Conservation (phyloP, 306 rosid genomes). For the Casuarina cunninghamiana region DNA sequence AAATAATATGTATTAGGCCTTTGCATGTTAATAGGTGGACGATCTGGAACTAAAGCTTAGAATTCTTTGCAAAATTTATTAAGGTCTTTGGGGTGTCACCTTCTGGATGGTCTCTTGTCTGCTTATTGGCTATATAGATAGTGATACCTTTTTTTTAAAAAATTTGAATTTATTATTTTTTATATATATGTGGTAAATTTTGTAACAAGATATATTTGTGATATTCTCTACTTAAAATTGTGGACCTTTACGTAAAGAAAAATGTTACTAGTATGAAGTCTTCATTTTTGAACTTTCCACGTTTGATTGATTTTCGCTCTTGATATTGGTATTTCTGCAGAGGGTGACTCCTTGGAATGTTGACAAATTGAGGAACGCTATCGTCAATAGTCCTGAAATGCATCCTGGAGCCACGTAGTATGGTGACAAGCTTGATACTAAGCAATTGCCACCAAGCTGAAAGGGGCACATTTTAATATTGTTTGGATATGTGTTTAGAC, state of each 20-base stretch:
- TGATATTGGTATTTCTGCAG: constrained; percentile 42
- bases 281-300: background rate
- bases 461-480: constrained; percentile 36
- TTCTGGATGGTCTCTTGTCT: background rate
- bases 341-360: constrained; percentile 94
- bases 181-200: background rate
- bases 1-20: background rate
- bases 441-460: constrained; percentile 42
- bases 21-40: background rate
- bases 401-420: constrained; percentile 95
- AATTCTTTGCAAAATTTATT: background rate
- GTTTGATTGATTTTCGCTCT: constrained; percentile 12
- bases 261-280: background rate
- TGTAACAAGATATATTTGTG: background rate
- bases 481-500: no score
- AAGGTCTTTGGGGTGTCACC: background rate
- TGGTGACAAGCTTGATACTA: constrained; percentile 52
- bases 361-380: constrained; percentile 60
- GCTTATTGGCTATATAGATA: no score
- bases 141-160: no score
- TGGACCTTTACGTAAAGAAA: background rate
- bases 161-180: background rate
- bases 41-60: background rate
- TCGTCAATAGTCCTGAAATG: constrained; percentile 69
- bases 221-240: background rate